Base-by-base conservation (phyloP, 768 basidiomycete species). In the Lentinula guzmanii region DNA sequence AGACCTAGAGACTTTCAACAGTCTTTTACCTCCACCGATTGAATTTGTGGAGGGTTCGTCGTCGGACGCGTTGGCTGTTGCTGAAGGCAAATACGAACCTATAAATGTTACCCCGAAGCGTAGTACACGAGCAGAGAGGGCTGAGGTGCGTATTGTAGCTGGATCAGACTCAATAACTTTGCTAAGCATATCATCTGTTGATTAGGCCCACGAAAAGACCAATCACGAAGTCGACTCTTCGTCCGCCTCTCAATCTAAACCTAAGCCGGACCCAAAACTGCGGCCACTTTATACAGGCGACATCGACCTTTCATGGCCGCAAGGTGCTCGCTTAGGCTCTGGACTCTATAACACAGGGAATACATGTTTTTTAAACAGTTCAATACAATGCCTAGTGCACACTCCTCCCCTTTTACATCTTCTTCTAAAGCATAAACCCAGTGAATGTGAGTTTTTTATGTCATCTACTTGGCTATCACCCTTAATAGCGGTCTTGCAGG, bases 331-430 rank as follows among this genome's bases (percentile, higher is more conserved):
- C 58, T 70, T 82, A 55, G 89, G 83, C 43, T 72, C 70, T 54
- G 95, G 95, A 1, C 76, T 98, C 51, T 79, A 83, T 69, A 98
- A 98, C 73, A 87, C 77, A 31, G 93, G 93, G 51, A 98, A 98
- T 70, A 96, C 93, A 1, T 99, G 97, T 74, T 99, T 96, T 72
- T 77, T 98, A 67, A 99, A 99, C 72, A 94, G 93, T 65, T 91
- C 89, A 21, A 75, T 98, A 53, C 97, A 99, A 76, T 94, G 93
- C 67, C 82, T 98, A 54, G 73, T 97, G 13, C 95, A 98, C 69
- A 98, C 96, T 0, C 86, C 95, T 8, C 93, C 95, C 2, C 80
- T 99, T 28, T 78, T 94, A 41, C 82, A 80, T 63, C 69, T 89
- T 46, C 71, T 93, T 42, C 57, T 74, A 45, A 71, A 71, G 7